Conservation (phyloP, 2,329 filamentous ascomycete species). For the Aspergillus uvarum region DNA sequence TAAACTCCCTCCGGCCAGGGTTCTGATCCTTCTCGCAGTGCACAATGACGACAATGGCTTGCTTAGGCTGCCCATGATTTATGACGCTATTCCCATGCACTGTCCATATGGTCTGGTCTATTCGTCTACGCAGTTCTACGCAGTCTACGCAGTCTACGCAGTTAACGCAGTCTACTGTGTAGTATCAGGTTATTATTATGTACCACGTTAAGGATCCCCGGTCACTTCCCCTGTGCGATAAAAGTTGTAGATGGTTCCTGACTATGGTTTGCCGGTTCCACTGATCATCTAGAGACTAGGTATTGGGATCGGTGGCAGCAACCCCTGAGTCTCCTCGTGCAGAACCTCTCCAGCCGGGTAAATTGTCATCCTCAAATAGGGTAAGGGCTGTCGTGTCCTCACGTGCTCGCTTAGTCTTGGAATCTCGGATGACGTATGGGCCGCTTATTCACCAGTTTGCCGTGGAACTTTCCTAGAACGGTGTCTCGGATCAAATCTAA, state of each 20-base stretch:
- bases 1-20: not conserved
- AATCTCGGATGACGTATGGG: not conserved
- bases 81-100: not conserved
- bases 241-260: not conserved
- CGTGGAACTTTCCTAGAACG: constrained; percentile 3
- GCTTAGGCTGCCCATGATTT: not conserved
- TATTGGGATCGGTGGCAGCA: not conserved
- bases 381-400: not conserved
- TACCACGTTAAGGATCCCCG: not conserved
- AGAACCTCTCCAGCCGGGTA: not conserved
- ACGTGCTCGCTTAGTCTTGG: constrained; percentile 1
- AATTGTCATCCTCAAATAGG: not conserved
- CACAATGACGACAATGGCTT: constrained; percentile 3
- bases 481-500: not conserved
- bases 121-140: not conserved
- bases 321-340: not conserved
- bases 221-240: not conserved
- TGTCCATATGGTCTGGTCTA: not conserved
- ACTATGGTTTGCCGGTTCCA: not conserved
- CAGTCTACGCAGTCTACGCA: no score
- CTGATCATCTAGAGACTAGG: not conserved
- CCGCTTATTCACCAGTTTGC: not conserved
- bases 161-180: no score
- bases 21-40: not conserved
- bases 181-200: no score